Evolutionary conservation across 2,329 filamentous ascomycete genomes (phyloP).

Genomic region (Cadophora gregata): DNA sequence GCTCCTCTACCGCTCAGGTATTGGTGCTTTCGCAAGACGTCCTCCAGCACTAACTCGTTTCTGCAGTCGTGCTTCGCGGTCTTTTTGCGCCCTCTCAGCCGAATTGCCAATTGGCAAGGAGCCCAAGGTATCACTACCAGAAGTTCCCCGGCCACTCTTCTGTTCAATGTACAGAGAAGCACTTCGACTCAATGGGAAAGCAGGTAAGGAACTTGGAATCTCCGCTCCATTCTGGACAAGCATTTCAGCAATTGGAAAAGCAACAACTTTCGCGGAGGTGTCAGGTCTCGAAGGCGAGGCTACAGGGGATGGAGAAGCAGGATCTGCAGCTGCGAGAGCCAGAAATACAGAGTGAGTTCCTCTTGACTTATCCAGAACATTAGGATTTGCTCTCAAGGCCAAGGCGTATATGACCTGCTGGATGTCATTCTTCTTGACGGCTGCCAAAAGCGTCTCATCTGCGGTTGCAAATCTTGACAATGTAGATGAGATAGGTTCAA

Average conservation of each 20-base stretch:
- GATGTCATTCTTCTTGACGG: slow-evolving; percentile 96
- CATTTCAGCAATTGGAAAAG: slow-evolving; percentile 90
- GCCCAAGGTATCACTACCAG: slow-evolving; percentile 60
- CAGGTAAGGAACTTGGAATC: slow-evolving; percentile 75
- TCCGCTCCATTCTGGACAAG: slow-evolving; percentile 93
- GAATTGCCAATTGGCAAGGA: slow-evolving; percentile 61
- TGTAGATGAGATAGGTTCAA: slow-evolving; percentile 78
- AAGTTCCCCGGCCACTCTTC: slow-evolving; percentile 60
- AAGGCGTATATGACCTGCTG: slow-evolving; percentile 91
- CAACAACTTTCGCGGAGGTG: slow-evolving; percentile 56
- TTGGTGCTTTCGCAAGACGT: slow-evolving; percentile 59
- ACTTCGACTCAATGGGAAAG: slow-evolving; percentile 81
- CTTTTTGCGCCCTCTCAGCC: slow-evolving; percentile 60
- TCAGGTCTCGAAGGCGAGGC: slow-evolving; percentile 50
- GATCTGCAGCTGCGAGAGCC: slow-evolving; percentile 90
- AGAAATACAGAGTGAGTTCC: slow-evolving; percentile 90
- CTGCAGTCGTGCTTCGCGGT: slow-evolving; percentile 73
- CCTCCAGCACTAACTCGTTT: slow-evolving; percentile 82
- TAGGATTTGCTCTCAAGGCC: slow-evolving; percentile 85
- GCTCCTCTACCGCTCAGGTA: slow-evolving; percentile 40
- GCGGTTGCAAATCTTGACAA: slow-evolving; percentile 78
- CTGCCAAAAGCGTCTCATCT: slow-evolving; percentile 88
- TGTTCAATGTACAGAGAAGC: slow-evolving; percentile 87
- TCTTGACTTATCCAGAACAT: slow-evolving; percentile 82
- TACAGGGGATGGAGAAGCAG: slow-evolving; percentile 71